Evolutionary conservation across 202 grass and related monocot species (phyloP).

Genomic region (Saccharum hybrid): DNA sequence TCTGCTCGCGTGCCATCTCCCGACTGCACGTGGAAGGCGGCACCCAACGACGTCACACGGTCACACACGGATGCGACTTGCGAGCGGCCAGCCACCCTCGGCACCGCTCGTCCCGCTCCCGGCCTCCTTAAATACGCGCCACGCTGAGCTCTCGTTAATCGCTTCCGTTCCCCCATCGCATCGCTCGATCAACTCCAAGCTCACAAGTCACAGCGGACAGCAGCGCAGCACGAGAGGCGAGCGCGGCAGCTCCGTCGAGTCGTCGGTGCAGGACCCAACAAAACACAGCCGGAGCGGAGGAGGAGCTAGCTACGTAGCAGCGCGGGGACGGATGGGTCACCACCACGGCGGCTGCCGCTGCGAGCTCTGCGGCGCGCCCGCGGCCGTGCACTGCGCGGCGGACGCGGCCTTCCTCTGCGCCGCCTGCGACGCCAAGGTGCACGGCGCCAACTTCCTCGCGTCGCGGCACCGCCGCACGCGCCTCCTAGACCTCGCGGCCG

Average conservation of each 20-base stretch:
- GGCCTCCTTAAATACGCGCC: conserved; percentile 35
- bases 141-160: neutral
- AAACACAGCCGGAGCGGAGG: neutral
- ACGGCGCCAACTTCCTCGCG: conserved; percentile 89
- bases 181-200: neutral
- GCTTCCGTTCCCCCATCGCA: neutral
- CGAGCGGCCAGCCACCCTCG: neutral
- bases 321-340: neutral
- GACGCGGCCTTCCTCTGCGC: conserved; percentile 82
- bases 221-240: neutral
- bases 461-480: conserved; percentile 65
- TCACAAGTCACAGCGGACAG: too few relatives aligned
- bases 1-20: too few relatives aligned
- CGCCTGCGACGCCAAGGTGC: conserved; percentile 75
- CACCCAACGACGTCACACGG: neutral
- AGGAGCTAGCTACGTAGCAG: neutral
- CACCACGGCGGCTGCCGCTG: conserved; percentile 43
- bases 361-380: conserved; percentile 56
- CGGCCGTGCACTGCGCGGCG: conserved; percentile 79
- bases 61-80: too few relatives aligned
- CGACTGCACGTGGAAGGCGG: conserved; percentile 2
- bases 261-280: neutral
- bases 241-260: neutral
- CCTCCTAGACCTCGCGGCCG: neutral
- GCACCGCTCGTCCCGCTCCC: too few relatives aligned